A percentile compares a stretch with the other conserved stretches of the same genome.
Evolutionary conservation across 2,329 filamentous ascomycete genomes (phyloP).

Genomic region (Ophiosphaerella herpotricha): DNA sequence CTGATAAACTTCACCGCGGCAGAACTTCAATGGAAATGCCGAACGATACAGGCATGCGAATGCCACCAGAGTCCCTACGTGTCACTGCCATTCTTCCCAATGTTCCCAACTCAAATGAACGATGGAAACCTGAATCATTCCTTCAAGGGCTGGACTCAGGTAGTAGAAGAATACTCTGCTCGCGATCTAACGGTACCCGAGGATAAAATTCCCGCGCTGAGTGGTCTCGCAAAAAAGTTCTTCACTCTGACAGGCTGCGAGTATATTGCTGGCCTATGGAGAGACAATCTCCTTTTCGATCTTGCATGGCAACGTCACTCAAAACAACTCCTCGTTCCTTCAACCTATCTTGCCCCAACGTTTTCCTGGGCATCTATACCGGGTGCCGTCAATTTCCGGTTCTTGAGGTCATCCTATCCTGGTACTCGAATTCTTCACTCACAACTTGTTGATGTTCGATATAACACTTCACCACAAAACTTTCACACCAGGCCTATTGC

Average conservation of each 20-base stretch:
- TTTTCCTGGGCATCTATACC: constrained; percentile 1
- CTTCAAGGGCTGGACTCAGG: background rate
- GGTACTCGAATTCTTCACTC: background rate
- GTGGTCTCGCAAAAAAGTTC: background rate
- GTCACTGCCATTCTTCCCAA: background rate
- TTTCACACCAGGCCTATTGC: background rate
- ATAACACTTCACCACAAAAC: background rate
- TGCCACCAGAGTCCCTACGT: background rate
- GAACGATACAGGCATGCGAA: constrained; percentile 3
- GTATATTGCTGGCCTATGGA: constrained; percentile 3
- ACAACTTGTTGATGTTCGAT: background rate
- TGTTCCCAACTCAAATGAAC: background rate
- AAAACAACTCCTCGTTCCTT: background rate
- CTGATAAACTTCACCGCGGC: constrained; percentile 5
- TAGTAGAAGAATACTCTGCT: constrained; percentile 1
- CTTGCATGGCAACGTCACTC: background rate
- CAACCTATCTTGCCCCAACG: background rate
- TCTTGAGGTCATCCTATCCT: background rate
- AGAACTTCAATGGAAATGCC: constrained; percentile 5
- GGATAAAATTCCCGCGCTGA: background rate
- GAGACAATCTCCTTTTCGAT: background rate
- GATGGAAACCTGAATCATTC: background rate
- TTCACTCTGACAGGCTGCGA: background rate
- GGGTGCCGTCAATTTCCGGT: constrained; percentile 3
- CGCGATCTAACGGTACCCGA: background rate